phyloP scores from a whole-genome alignment of 1,139 yeast species.

The Sugiyamaella castrensis region DNA sequence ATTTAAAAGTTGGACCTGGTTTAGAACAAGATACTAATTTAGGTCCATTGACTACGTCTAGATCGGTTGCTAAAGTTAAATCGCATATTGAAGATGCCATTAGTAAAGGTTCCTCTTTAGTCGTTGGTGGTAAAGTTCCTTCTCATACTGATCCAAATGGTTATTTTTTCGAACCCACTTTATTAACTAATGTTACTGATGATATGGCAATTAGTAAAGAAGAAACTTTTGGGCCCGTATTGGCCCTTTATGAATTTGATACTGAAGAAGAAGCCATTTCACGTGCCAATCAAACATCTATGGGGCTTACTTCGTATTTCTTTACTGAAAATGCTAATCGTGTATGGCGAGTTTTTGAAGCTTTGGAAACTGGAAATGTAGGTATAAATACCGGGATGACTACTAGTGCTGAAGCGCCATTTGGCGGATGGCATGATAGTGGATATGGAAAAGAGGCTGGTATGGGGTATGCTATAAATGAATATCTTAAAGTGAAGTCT shows the following conservation, averaged over 20 bases:
- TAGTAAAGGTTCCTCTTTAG: constrained; percentile 66
- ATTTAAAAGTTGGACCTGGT: constrained; percentile 68
- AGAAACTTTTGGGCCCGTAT: constrained; percentile 93
- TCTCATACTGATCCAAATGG: constrained; percentile 49
- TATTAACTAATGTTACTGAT: constrained; percentile 66
- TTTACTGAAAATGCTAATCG: constrained; percentile 63
- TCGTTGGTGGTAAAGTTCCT: constrained; percentile 73
- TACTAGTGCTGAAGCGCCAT: constrained; percentile 59
- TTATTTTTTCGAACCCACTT: constrained; percentile 74
- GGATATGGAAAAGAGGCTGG: constrained; percentile 78
- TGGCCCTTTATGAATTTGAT: constrained; percentile 63
- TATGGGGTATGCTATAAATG: constrained; percentile 67
- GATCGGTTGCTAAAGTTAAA: constrained; percentile 64
- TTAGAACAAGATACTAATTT: constrained; percentile 62
- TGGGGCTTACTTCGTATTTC: constrained; percentile 84
- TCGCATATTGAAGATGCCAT: constrained; percentile 65
- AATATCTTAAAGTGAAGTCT: constrained; percentile 62
- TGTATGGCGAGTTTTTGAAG: constrained; percentile 60
- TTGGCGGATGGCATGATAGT: constrained; percentile 68
- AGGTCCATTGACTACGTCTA: constrained; percentile 73
- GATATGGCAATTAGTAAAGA: constrained; percentile 65
- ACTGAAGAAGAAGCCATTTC: constrained; percentile 68
- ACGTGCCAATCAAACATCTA: constrained; percentile 67
- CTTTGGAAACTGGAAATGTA: constrained; percentile 74
- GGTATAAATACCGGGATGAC: constrained; percentile 77